Evolutionary conservation across 306 rosid genomes (phyloP), one percentile per base, ranked within the genome.

Genomic region (Vicia faba): DNA sequence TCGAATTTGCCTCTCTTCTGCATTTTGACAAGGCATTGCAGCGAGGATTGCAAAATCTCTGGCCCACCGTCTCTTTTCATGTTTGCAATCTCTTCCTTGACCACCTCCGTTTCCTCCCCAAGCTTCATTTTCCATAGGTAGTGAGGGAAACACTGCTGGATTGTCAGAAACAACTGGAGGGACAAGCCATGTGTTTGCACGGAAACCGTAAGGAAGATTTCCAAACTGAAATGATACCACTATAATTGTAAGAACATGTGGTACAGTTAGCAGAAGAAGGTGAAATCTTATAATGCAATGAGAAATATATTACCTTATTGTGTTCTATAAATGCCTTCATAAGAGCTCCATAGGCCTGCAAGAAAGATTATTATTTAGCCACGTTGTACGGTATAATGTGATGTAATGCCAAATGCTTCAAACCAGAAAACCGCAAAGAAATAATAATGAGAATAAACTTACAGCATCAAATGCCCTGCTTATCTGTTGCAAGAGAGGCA

Each of bases 51-150:
- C 87, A 75, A 93, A 89, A 66, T 89, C 96, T 73, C 81, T 89
- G 16, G 86, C 95, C 98, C 98, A 93, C 29, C 74, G 84, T 73
- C 97, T 86, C 80, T 67, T 68, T 38, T 93, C 86, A 58, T 89
- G 89, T 51, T 77, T 84, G 51, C 80, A 76, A 45, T 86, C 91
- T 77, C 96, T 84, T 76, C 97, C 97, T 74, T 80, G 97, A 18
- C 97, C 98, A 71, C 97, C 98, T 15, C 97, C 97, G 65, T 79
- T 88, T 74, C 97, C 98, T 72, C 96, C 97, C 98, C 98, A 89
- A 49, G 69, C 72, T 69, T 87, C 97, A 61, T 93, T 97, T 80
- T 93, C 98, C 56, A 75, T 72, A 10, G 98, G 97, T 69, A 93
- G 95, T 18, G 86, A 81, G 0, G 86, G 88, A 79, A 87, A 84